Conservation (phyloP, 2,329 filamentous ascomycete species). For the Boeremia lycopersici region DNA sequence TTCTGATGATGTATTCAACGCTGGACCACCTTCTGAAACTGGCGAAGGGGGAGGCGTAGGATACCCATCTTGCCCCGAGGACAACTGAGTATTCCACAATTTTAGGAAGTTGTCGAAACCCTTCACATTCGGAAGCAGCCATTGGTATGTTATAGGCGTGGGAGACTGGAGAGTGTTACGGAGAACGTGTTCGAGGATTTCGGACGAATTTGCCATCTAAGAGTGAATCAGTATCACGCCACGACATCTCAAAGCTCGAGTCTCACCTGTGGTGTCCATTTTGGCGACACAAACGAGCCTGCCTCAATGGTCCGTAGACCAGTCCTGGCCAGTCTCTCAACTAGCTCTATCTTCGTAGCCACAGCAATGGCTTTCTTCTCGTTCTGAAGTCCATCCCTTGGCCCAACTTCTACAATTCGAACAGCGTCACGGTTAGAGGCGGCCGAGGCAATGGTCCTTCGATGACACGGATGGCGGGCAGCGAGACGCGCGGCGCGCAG, state of each 20-base stretch:
- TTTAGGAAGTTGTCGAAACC: conserved; percentile 69
- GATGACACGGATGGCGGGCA: conserved; percentile 39
- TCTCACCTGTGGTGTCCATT: conserved; percentile 79
- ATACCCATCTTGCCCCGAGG: conserved; percentile 52
- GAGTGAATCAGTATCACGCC: conserved; percentile 48
- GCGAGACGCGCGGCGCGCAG: conserved; percentile 44
- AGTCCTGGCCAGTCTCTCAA: conserved; percentile 70
- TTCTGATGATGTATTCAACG: conserved; percentile 50
- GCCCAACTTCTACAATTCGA: conserved; percentile 80
- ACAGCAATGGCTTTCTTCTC: conserved; percentile 75
- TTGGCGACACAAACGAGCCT: conserved; percentile 81
- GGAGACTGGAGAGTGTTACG: conserved; percentile 60
- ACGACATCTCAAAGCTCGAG: background rate
- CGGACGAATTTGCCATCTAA: conserved; percentile 78
- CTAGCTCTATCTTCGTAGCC: conserved; percentile 76
- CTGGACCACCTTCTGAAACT: conserved; percentile 45
- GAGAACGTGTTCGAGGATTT: conserved; percentile 74
- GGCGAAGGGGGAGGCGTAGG: conserved; percentile 51
- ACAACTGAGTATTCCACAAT: conserved; percentile 56
- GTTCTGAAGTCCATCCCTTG: conserved; percentile 86
- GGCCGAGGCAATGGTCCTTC: conserved; percentile 41
- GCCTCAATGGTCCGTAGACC: conserved; percentile 78
- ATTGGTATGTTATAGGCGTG: conserved; percentile 72
- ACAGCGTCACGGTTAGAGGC: conserved; percentile 52
- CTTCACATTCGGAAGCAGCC: conserved; percentile 78